Evolutionary conservation across 1,284 basidiomycete species (phyloP).

Genomic region (Ustilago bromivora): DNA sequence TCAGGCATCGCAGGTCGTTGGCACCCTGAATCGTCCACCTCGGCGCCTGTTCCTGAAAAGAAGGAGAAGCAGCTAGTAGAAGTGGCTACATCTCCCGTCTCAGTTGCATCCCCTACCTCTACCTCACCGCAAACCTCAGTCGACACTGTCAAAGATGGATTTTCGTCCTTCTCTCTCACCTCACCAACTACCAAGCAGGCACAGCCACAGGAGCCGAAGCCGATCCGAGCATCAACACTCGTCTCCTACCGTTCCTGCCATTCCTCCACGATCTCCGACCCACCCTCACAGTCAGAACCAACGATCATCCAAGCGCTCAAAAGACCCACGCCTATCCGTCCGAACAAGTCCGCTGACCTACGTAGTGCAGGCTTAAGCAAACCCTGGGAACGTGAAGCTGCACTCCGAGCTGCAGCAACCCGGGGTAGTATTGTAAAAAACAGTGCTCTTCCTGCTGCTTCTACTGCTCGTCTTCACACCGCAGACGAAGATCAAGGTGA

Average conservation of each 20-base stretch:
- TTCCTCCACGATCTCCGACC: background rate
- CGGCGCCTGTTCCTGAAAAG: background rate
- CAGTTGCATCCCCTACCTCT: background rate
- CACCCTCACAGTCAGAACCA: conserved; percentile 7
- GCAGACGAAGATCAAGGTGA: background rate
- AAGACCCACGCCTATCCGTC: conserved; percentile 34
- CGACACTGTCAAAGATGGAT: conserved; percentile 10
- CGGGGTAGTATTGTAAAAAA: conserved; percentile 25
- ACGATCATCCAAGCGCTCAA: conserved; percentile 26
- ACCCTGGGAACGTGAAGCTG: conserved; percentile 61
- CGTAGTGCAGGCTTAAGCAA: conserved; percentile 19
- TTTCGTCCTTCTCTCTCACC: conserved; percentile 11
- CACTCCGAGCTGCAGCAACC: conserved; percentile 27
- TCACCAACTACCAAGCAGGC: background rate
- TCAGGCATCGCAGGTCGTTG: background rate
- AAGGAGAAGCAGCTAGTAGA: conserved; percentile 22
- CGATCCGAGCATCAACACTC: conserved; percentile 4
- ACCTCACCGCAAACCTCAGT: background rate
- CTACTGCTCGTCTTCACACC: conserved; percentile 9
- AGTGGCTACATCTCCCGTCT: conserved; percentile 14
- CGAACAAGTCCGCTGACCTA: conserved; percentile 18
- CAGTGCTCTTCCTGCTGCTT: conserved; percentile 18
- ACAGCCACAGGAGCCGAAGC: background rate
- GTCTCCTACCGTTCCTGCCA: conserved; percentile 7
- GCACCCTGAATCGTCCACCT: background rate